phyloP scores from a whole-genome alignment of 1,284 basidiomycete genomes.

The Apiotrichum domesticum region DNA sequence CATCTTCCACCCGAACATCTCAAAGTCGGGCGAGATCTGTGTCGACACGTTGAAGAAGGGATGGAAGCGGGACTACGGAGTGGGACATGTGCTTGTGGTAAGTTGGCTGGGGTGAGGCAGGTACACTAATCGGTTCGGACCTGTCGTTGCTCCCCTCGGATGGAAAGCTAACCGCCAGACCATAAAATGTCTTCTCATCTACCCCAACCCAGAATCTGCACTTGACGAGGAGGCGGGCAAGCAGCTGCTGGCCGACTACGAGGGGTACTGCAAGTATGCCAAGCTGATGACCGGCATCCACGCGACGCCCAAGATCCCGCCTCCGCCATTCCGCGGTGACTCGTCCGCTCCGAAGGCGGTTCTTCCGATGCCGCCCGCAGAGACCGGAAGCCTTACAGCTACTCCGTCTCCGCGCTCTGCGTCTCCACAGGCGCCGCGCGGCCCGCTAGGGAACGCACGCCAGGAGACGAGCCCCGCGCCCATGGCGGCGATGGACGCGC shows the following conservation, averaged over 20 bases:
- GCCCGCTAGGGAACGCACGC: constrained; percentile 27
- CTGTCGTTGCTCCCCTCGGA: background rate
- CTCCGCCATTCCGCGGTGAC: constrained; percentile 14
- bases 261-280: constrained; percentile 62
- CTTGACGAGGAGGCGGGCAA: constrained; percentile 92
- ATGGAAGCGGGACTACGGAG: constrained; percentile 87
- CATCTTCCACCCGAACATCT: constrained; percentile 96
- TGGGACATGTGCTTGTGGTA: constrained; percentile 75
- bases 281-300: constrained; percentile 27
- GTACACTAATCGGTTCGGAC: background rate
- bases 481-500: background rate
- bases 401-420: constrained; percentile 4
- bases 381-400: background rate
- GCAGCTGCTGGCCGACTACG: constrained; percentile 79
- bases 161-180: constrained; percentile 47
- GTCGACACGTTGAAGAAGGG: constrained; percentile 97
- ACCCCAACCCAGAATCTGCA: constrained; percentile 91
- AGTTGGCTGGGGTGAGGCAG: constrained; percentile 12
- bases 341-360: constrained; percentile 1
- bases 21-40: constrained; percentile 83
- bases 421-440: background rate
- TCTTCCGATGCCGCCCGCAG: constrained; percentile 12
- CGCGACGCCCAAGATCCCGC: constrained; percentile 21
- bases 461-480: constrained; percentile 34
- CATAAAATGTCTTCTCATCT: constrained; percentile 89